Base-by-base conservation (phyloP, 306 rosid species). In the Vicia faba region DNA sequence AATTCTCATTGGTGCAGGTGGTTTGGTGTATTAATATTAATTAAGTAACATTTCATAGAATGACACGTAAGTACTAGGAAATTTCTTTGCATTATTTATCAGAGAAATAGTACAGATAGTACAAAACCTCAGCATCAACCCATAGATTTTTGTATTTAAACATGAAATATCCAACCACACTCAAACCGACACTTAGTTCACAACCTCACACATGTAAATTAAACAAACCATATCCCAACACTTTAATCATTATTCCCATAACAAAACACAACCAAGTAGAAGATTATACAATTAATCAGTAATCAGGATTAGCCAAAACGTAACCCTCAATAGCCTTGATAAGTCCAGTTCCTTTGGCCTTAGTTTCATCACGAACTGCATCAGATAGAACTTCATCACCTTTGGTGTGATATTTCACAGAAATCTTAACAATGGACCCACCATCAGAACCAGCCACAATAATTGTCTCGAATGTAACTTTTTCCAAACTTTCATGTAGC, bases 241-340 rank as follows among this genome's bases (percentile, higher is more conserved):
- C 33, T 19, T 57, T 0, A 28, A 29, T 57, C 15, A 19, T 61
- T 36, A 60, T 39, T 61, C 9, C 5, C 11, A 61, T 19, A 10
- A 38, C 33, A 33, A 25, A 36, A 4, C 15, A 20, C 10, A 29
- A 14, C 28, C 38, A 55, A 60, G 19, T 3, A 9, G 5, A 61
- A 36, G 12, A 11, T 5, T 15, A 7, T 38, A 1, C 2, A 19
- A 11, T 15, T 66, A 56, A n/a, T 36, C 36, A 65, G 11, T 57
- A 66, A 57, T 18, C 4, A 41, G 71, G 75, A 7, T 76, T 69
- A 0, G 80, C 66, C 61, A 69, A 35, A 76, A 63, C 61, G 5
- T 63, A 76, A 36, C 72, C 76, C 62, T 76, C 80, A 11, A 77
- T 7, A 2, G 76, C 76, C 49, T 64, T 77, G 54, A 70, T 43